phyloP scores from a whole-genome alignment of 2,329 filamentous ascomycete species.

The Corynespora cassiicola region DNA sequence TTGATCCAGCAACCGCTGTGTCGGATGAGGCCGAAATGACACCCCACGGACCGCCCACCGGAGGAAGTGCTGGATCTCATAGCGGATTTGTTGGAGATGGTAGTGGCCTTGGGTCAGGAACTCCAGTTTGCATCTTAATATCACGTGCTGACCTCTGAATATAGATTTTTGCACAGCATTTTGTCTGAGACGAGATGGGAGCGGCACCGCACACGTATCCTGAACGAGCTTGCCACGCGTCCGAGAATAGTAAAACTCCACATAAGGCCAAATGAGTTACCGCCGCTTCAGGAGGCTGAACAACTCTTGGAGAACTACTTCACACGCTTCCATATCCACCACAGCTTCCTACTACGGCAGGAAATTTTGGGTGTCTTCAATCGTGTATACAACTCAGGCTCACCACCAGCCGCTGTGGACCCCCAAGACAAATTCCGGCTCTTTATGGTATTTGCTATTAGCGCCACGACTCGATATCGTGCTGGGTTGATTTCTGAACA shows the following conservation, averaged over 20 bases:
- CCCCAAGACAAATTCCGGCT: constrained; percentile 42
- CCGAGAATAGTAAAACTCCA: constrained; percentile 12
- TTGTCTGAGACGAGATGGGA: constrained; percentile 20
- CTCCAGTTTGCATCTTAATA: background rate
- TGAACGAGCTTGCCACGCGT: constrained; percentile 17
- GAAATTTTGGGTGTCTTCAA: constrained; percentile 14
- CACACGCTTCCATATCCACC: constrained; percentile 16
- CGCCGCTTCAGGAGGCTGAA: constrained; percentile 10
- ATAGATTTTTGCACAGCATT: constrained; percentile 17
- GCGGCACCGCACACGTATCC: constrained; percentile 15
- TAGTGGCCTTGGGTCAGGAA: constrained; percentile 15
- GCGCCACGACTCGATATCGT: constrained; percentile 43
- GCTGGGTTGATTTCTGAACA: constrained; percentile 39
- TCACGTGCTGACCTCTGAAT: background rate
- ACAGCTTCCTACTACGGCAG: constrained; percentile 14
- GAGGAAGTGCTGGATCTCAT: constrained; percentile 9
- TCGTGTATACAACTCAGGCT: constrained; percentile 12
- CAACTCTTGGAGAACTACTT: constrained; percentile 15
- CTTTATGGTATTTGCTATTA: constrained; percentile 49
- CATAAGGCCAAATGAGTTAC: constrained; percentile 6
- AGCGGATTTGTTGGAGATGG: constrained; percentile 21
- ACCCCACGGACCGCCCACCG: constrained; percentile 10
- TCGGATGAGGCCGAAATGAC: constrained; percentile 6
- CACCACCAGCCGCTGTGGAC: too few species aligned
- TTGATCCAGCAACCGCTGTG: background rate